phyloP scores from a whole-genome alignment of 2,329 filamentous ascomycete genomes.

The Rhinocladiella mackenziei region DNA sequence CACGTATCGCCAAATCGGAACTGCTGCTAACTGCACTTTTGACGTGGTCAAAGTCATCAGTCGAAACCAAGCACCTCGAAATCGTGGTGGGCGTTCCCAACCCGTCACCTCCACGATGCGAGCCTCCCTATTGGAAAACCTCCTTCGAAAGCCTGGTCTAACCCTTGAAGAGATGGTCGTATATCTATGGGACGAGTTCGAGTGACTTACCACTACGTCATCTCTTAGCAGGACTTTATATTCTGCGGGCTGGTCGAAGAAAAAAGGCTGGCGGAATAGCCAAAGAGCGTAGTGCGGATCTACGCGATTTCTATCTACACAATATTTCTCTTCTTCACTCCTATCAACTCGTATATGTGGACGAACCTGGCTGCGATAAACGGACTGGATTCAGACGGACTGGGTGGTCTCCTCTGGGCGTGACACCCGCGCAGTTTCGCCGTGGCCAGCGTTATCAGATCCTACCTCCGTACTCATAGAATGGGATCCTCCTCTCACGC shows the following conservation, averaged over 20 bases:
- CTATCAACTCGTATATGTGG: constrained; percentile 37
- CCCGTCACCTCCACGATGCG: constrained; percentile 32
- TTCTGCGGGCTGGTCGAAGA: constrained; percentile 28
- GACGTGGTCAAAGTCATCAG: constrained; percentile 24
- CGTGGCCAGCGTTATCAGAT: constrained; percentile 31
- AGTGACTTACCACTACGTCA: constrained; percentile 7
- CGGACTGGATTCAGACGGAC: constrained; percentile 34
- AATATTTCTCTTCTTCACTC: constrained; percentile 24
- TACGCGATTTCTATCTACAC: constrained; percentile 36
- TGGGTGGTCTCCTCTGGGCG: constrained; percentile 36
- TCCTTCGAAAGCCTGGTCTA: constrained; percentile 30
- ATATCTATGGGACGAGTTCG: constrained; percentile 30
- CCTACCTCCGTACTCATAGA: constrained; percentile 30
- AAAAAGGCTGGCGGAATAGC: constrained; percentile 30
- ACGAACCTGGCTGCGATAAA: constrained; percentile 41
- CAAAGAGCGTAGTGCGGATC: constrained; percentile 34
- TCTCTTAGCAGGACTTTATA: constrained; percentile 31
- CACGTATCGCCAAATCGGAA: constrained; percentile 26
- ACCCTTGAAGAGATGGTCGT: constrained; percentile 31
- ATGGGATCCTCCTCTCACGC: constrained; percentile 30
- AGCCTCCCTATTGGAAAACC: constrained; percentile 31
- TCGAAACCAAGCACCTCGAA: constrained; percentile 12
- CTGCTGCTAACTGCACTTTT: constrained; percentile 27
- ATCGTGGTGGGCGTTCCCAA: constrained; percentile 17
- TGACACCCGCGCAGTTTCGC: constrained; percentile 27